Evolutionary conservation across 352 stramenopile genomes (phyloP).

Genomic region (Pythium oligandrum): DNA sequence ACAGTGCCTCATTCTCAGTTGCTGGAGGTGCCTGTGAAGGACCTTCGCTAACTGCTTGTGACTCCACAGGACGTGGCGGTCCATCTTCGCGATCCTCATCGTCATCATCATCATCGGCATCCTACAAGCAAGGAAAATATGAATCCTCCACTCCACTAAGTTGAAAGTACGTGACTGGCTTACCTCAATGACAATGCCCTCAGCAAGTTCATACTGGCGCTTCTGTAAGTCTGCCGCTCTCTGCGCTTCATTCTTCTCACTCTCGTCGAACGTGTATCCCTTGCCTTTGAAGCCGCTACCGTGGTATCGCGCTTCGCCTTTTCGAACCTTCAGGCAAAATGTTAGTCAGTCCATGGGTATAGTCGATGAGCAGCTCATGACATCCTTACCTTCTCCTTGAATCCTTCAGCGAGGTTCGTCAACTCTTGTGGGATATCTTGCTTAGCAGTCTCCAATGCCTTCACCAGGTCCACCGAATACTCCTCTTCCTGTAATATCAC

Average conservation of each 20-base stretch:
- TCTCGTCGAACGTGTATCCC: conserved; percentile 98
- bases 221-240: conserved; percentile 89
- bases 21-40: conserved; percentile 2
- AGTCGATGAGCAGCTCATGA: not conserved
- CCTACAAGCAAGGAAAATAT: conserved; percentile 6
- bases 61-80: too few relatives aligned
- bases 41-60: too few relatives aligned
- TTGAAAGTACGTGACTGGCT: not conserved
- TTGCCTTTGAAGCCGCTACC: conserved; percentile 97
- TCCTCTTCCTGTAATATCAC: conserved; percentile 87
- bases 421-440: conserved; percentile 85
- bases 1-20: conserved; percentile 56
- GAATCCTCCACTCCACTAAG: too few relatives aligned
- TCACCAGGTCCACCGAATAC: conserved; percentile 97
- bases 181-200: conserved; percentile 78
- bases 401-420: conserved; percentile 88
- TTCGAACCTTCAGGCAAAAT: conserved; percentile 13
- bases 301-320: conserved; percentile 94
- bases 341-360: not conserved
- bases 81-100: conserved; percentile 35
- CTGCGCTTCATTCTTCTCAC: conserved; percentile 95
- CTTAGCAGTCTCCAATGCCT: conserved; percentile 90
- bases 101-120: conserved; percentile 54
- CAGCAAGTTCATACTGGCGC: conserved; percentile 86
- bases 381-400: conserved; percentile 89